Evolutionary conservation across 805 yeast species (phyloP), one percentile per base, ranked within the genome.

Genomic region (Kodamaea restingae): DNA sequence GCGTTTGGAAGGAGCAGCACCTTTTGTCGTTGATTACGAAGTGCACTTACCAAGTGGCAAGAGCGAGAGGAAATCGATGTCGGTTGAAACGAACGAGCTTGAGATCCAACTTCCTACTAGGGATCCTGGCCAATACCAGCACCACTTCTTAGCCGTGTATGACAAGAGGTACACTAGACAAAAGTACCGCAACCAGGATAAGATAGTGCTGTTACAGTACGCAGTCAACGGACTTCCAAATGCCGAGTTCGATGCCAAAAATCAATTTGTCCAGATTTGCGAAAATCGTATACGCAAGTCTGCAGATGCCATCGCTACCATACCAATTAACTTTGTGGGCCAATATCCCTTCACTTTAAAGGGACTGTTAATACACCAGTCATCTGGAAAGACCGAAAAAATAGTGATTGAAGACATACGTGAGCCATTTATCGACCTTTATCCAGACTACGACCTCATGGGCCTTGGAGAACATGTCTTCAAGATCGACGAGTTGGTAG

Each of bases 391-490:
- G 42, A 58, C 72, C 1, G 80, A 76, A 37, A 60, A 62, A 15
- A 46, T 78, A 20, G 61, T 63, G 0, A 48, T 84, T 12, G 61
- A 64, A 2, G 62, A 73, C 25, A 61, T 84, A 15, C 55, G 65
- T n/a, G 52, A 42, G 11, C 47, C 52, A 1, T 28, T 29, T 7
- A 18, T 54, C 37, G 39, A 44, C 17, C 33, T 49, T 9, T 73
- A 37, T 50, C 62, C 33, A 67, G 68, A 39, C 48, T 67, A 72
- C 26, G 67, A 72, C 2, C 22, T 39, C 18, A 56, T 85, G 45
- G 68, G 73, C 4, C 66, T 83, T n/a, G 98, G 97, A 1, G 76
- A 77, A 27, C 90, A 87, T 54, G 50, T 71, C 9, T 63, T 91
- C 2, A 64, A 76, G 0, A 65, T 91, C 18, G 67, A 67, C 18